Percentiles rank a stretch among this genome's conserved stretches.
phyloP scores from a whole-genome alignment of 2,329 filamentous ascomycete genomes.

The Ophiocordyceps camponoti-rufipedis region DNA sequence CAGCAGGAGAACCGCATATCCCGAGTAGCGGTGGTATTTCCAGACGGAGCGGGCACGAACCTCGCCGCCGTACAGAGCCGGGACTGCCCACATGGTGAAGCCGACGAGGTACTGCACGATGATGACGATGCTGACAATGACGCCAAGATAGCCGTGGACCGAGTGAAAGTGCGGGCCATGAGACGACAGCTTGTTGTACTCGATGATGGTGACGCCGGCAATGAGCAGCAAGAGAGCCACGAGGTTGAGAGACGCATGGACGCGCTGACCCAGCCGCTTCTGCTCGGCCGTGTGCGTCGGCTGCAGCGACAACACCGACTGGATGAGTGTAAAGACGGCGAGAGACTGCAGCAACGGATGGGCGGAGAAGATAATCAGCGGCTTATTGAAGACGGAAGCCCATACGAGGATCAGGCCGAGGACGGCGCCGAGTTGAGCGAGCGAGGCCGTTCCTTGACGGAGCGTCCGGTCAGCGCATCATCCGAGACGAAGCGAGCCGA shows the following conservation, averaged over 20 bases:
- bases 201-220: conserved; percentile 51
- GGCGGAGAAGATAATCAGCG: conserved; percentile 65
- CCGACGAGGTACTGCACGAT: conserved; percentile 60
- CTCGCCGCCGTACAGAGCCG: conserved; percentile 57
- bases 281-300: conserved; percentile 63
- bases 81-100: conserved; percentile 64
- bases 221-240: conserved; percentile 42
- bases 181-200: conserved; percentile 65
- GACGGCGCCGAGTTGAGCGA: conserved; percentile 64
- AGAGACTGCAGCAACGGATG: conserved; percentile 59
- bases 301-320: conserved; percentile 73
- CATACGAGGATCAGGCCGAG: conserved; percentile 63
- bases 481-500: background rate
- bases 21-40: conserved; percentile 71
- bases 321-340: conserved; percentile 55
- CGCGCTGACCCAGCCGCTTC: conserved; percentile 41
- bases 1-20: conserved; percentile 55
- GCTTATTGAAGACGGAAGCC: conserved; percentile 52
- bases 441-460: conserved; percentile 56
- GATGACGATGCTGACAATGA: conserved; percentile 53
- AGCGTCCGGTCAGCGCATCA: background rate
- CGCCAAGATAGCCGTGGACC: conserved; percentile 66
- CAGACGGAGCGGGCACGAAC: conserved; percentile 68
- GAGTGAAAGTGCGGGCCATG: conserved; percentile 59
- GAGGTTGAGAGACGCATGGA: conserved; percentile 55